Conservation (phyloP, 805 yeast species). For the Myxozyma neglecta region DNA sequence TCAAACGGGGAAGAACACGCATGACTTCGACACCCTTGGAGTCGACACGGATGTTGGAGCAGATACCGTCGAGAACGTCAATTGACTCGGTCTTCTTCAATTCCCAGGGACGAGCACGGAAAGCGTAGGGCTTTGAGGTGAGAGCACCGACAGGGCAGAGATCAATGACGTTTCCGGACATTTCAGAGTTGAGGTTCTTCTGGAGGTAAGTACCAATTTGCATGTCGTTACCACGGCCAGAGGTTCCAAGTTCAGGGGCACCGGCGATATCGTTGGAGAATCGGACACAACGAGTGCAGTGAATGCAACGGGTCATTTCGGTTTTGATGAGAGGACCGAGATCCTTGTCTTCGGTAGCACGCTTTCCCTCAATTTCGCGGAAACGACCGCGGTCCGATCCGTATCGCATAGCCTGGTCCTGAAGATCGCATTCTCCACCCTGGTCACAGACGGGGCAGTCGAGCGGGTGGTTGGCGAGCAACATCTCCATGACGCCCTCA, state of each 20-base stretch:
- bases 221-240: slow-evolving; percentile 90
- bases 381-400: slow-evolving; percentile 87
- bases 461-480: slow-evolving; percentile 83
- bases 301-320: slow-evolving; percentile 89
- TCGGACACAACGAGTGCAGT: slow-evolving; percentile 88
- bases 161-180: slow-evolving; percentile 84
- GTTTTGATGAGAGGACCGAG: slow-evolving; percentile 88
- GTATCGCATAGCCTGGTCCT: slow-evolving; percentile 76
- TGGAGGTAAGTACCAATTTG: slow-evolving; percentile 89
- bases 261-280: slow-evolving; percentile 90
- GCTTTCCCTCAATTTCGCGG: slow-evolving; percentile 75
- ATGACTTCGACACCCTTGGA: slow-evolving; percentile 83
- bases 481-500: slow-evolving; percentile 88
- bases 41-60: slow-evolving; percentile 81
- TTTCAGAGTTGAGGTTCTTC: slow-evolving; percentile 77
- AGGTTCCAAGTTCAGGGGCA: slow-evolving; percentile 84
- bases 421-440: slow-evolving; percentile 92
- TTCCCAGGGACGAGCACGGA: slow-evolving; percentile 92
- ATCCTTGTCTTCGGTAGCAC: slow-evolving; percentile 89
- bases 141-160: slow-evolving; percentile 91
- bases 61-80: slow-evolving; percentile 80
- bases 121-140: slow-evolving; percentile 88
- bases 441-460: slow-evolving; percentile 94
- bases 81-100: slow-evolving; percentile 83
- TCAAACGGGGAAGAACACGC: slow-evolving; percentile 82